phyloP scores from a whole-genome alignment of 2,329 filamentous ascomycete species.

The Harringtonia lauricola region DNA sequence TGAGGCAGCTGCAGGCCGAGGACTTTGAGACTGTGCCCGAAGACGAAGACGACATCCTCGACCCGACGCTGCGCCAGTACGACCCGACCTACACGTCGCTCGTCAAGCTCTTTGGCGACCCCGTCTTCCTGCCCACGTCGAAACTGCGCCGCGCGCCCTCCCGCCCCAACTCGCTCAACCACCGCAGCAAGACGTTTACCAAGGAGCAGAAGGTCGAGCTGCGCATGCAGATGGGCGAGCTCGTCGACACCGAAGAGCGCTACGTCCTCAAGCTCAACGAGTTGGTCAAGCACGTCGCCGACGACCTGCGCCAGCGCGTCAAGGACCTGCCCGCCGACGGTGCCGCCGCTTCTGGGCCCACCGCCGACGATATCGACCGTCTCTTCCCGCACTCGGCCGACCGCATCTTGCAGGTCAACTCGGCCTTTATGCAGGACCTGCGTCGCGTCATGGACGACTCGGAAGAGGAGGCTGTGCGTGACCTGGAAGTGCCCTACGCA shows the following conservation, averaged over 20 bases:
- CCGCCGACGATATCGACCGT: slow-evolving; percentile 58
- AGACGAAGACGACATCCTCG: slow-evolving; percentile 52
- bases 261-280: slow-evolving; percentile 85
- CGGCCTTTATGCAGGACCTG: slow-evolving; percentile 67
- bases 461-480: slow-evolving; percentile 66
- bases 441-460: slow-evolving; percentile 69
- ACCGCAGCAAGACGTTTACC: slow-evolving; percentile 61
- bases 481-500: slow-evolving; percentile 50
- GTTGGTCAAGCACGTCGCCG: slow-evolving; percentile 69
- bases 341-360: slow-evolving; percentile 61
- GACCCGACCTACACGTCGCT: slow-evolving; percentile 61
- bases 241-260: slow-evolving; percentile 87
- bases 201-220: slow-evolving; percentile 75
- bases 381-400: slow-evolving; percentile 76
- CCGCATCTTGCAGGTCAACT: slow-evolving; percentile 71
- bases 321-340: slow-evolving; percentile 47
- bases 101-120: slow-evolving; percentile 69
- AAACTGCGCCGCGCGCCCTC: slow-evolving; percentile 78
- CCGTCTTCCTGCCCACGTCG: slow-evolving; percentile 78
- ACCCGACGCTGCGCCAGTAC: slow-evolving; percentile 58
- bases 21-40: slow-evolving; percentile 44
- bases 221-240: slow-evolving; percentile 77
- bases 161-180: slow-evolving; percentile 67
- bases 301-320: slow-evolving; percentile 65
- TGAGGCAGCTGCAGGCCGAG: slow-evolving; percentile 51